Evolutionary conservation across 2,329 filamentous ascomycete species (phyloP), one percentile per base, ranked within the genome.

Genomic region (Fusarium sp.): DNA sequence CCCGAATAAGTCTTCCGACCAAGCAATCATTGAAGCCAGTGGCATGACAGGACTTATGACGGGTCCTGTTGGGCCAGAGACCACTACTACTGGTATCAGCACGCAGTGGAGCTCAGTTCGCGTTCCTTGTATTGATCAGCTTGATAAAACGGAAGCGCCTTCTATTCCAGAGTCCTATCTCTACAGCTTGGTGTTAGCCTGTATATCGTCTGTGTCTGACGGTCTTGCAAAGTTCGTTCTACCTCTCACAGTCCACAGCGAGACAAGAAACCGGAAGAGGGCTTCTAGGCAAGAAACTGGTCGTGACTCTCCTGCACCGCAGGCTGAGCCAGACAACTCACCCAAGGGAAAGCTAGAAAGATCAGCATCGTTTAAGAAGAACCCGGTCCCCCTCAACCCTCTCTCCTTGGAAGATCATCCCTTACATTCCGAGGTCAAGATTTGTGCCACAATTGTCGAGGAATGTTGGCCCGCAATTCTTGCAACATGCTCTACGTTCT

Each of bases 401-500:
- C 82, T 99, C 5, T 85, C 86, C 2, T 80, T 97, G 9, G 88
- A 91, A 64, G 89, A 92, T 39, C 93, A 97, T 75, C 87, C 92
- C 1, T 84, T 94, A 10, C 86, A 90, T 53, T 78, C 84, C 2
- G 91, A 94, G 50, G 89, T 98, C 58, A 88, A 90, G 74, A 89
- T 90, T 3, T 95, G 93, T 73, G 93, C 94, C 14, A 87, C 87
- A 11, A 91, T 99, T 56, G 92, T 99, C 24, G 93, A 97, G 6
- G 88, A 93, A 71, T 98, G 95, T 78, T 99, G 96, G 96, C 96
- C 96, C 46, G 96, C 96, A 14, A 91, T 98, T 39, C 87, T 99
- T 49, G 95, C 96, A 2, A 96, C 94, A 3, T 98, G 94, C 74
- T 99, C 96, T 0, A 98, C 95, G 0, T 99, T 98, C 76, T 82